Evolutionary conservation across 192 early-diverging fungal species (phyloP).

Genomic region (Funneliformis geosporum): DNA sequence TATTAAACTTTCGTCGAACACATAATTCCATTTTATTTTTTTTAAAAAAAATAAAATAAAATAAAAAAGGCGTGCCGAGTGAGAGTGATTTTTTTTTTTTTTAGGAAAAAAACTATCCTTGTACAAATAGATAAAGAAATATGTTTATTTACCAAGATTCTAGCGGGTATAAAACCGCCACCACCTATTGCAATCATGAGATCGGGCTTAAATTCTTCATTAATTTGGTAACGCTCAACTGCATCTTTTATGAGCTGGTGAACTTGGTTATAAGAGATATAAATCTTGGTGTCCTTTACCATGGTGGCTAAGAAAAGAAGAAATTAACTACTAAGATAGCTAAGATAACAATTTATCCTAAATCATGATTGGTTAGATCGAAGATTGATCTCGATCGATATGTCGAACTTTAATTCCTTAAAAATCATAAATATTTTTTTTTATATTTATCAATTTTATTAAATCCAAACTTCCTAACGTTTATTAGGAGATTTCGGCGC

Average conservation of each 20-base stretch:
- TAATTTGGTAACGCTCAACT: conserved; percentile 57
- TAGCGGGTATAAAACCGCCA: conserved; percentile 78
- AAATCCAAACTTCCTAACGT: too few relatives aligned
- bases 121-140: neutral
- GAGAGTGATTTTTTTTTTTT: neutral
- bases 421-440: too few relatives aligned
- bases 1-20: too few relatives aligned
- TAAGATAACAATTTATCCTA: too few relatives aligned
- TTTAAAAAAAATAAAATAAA: neutral
- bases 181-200: conserved; percentile 74
- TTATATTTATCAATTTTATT: too few relatives aligned
- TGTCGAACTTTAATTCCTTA: too few relatives aligned
- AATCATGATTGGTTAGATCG: too few relatives aligned
- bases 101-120: neutral
- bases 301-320: neutral
- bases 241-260: conserved; percentile 53
- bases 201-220: conserved; percentile 61
- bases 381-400: too few relatives aligned
- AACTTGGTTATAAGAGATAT: conserved; percentile 57
- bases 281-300: conserved; percentile 48
- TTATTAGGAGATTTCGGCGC: too few relatives aligned
- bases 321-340: too few relatives aligned
- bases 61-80: too few relatives aligned
- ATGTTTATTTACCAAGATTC: conserved; percentile 48
- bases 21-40: too few relatives aligned